Base-by-base conservation (phyloP, 2,329 filamentous ascomycete genomes). In the Trichoderma polysporum region DNA sequence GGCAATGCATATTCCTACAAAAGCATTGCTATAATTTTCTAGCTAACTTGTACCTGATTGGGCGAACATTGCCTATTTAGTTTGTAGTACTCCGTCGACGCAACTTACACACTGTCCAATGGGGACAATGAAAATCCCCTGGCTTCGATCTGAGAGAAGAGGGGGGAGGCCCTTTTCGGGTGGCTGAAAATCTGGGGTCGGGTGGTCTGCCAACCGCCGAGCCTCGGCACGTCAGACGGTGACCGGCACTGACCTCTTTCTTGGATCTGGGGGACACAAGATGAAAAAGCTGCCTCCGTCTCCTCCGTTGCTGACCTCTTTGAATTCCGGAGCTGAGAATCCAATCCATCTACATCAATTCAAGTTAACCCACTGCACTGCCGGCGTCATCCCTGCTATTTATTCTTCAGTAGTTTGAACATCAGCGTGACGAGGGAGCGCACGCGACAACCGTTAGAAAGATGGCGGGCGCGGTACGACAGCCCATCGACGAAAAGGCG, bases 391-490 rank as follows among this genome's bases (percentile, higher is more conserved):
- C 10, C 17, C 17, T 15, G 13, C 29, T 33, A 12, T 4, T 29
- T 57, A 9, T 37, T 1, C 13, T 4, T 12, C 13, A 7, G 7
- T n/a, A 39, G 3, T 29, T 29, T 39, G 33, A 15, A 15, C 9
- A 12, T n/a, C 22, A 2, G 27, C 13, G 22, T 27, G 58, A 50
- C 41, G 19, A 7, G n/a, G 25, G 35, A 9, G 45, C 10, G 22
- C 59, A 53, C 49, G 54, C 22, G 63, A 47, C 22, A 29, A 35
- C 31, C 53, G 25, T 35, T 39, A n/a, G 19, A 31, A 22, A 66
- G 62, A 90, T 97, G 94, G 94, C 95, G 62, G 94, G 94, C 73
- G 85, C 85, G 70, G 89, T 99, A 67, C 89, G 95, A 77, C 95
- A 99, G 77, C 92, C 92, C 50, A 96, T 99, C 76, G 92, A 98